Evolutionary conservation across 805 yeast species (phyloP).

Genomic region (Candida glaebosa): DNA sequence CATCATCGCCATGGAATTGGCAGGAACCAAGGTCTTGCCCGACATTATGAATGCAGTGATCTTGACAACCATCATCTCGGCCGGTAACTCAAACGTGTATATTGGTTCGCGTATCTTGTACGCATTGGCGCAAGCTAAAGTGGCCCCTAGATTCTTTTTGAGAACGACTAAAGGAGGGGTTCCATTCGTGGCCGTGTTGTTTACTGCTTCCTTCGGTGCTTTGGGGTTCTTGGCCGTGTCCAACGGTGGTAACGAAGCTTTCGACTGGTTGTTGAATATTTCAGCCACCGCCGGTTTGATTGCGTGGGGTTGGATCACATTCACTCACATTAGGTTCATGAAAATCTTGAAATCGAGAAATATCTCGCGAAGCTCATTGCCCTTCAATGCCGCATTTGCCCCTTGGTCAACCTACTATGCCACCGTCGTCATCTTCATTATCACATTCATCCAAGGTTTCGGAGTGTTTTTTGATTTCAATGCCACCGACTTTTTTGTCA

Average conservation of each 20-base stretch:
- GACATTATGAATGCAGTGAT: slow-evolving; percentile 74
- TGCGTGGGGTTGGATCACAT: slow-evolving; percentile 65
- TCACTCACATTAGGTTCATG: slow-evolving; percentile 70
- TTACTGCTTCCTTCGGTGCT: slow-evolving; percentile 60
- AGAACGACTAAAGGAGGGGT: slow-evolving; percentile 56
- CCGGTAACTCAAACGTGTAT: slow-evolving; percentile 74
- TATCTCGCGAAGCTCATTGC: slow-evolving; percentile 63
- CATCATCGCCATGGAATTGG: slow-evolving; percentile 64
- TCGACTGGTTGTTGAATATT: slow-evolving; percentile 70
- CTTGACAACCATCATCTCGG: slow-evolving; percentile 64
- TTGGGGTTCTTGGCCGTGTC: slow-evolving; percentile 59
- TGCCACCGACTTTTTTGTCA: slow-evolving; percentile 60
- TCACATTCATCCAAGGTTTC: slow-evolving; percentile 73
- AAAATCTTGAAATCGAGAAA: slow-evolving; percentile 58
- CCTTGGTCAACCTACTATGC: slow-evolving; percentile 69
- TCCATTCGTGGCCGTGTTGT: slow-evolving; percentile 54
- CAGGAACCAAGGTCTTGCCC: slow-evolving; percentile 65
- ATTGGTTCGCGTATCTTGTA: slow-evolving; percentile 67
- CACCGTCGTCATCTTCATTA: slow-evolving; percentile 46
- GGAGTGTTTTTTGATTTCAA: slow-evolving; percentile 54
- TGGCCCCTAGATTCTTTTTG: slow-evolving; percentile 54
- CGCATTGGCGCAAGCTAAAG: slow-evolving; percentile 53
- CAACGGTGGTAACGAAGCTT: slow-evolving; percentile 52
- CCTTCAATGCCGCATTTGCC: slow-evolving; percentile 68
- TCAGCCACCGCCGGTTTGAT: slow-evolving; percentile 74